Evolutionary conservation across 345 rosid species (phyloP).

Genomic region (Hypericum perforatum): DNA sequence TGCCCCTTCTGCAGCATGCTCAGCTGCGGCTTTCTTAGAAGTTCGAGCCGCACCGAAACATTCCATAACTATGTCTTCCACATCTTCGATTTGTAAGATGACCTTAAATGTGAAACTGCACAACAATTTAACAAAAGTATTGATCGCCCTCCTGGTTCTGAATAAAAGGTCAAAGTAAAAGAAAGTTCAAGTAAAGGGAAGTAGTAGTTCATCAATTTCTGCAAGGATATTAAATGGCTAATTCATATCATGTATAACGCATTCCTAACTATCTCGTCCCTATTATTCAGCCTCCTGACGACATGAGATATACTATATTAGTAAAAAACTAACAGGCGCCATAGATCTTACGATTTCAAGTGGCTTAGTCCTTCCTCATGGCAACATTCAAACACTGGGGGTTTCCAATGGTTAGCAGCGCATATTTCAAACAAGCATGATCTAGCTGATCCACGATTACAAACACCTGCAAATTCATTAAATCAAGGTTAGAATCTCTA

Average conservation of each 20-base stretch:
- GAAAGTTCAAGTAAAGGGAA: no score
- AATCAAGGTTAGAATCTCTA: constrained; percentile 3
- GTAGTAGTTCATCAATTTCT: no score
- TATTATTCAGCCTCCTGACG: no score
- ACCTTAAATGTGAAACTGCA: constrained; percentile 67
- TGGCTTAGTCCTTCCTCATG: constrained; percentile 71
- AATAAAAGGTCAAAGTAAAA: no score
- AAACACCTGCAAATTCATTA: constrained; percentile 27
- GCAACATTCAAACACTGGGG: constrained; percentile 60
- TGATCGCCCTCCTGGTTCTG: neutral
- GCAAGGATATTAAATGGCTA: no score
- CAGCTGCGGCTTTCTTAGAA: constrained; percentile 76
- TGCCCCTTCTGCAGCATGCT: constrained; percentile 73
- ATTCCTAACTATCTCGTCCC: no score
- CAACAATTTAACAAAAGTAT: neutral
- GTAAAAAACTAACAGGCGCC: no score
- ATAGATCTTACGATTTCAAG: constrained; percentile 48
- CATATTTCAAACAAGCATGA: constrained; percentile 56
- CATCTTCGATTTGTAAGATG: constrained; percentile 44
- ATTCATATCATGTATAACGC: no score
- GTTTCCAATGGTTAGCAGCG: constrained; percentile 56
- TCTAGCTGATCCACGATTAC: constrained; percentile 37
- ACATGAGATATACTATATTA: no score
- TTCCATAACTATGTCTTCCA: constrained; percentile 33
- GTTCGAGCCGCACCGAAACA: constrained; percentile 38